phyloP scores from a whole-genome alignment of 768 basidiomycete genomes.

The Serendipita sp. region DNA sequence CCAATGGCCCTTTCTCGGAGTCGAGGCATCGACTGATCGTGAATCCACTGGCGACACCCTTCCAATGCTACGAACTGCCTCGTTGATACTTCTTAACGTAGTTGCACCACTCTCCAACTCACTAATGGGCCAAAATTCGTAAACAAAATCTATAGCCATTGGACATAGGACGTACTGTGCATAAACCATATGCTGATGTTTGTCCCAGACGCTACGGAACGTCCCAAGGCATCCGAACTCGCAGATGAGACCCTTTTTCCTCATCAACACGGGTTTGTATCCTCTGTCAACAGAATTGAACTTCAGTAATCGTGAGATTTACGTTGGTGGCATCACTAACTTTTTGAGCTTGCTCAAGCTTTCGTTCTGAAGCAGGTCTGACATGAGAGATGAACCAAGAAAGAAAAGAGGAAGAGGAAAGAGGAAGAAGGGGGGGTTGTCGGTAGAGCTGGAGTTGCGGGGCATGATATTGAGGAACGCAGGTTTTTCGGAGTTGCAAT shows the following conservation, averaged over 20 bases:
- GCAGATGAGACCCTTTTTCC: not conserved
- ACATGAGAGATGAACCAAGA: not conserved
- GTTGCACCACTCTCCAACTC: not conserved
- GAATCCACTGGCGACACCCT: not conserved
- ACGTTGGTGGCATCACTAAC: not conserved
- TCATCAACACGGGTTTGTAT: not conserved
- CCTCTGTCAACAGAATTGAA: not conserved
- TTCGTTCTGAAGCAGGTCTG: not conserved
- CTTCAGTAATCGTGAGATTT: not conserved
- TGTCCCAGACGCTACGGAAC: not conserved
- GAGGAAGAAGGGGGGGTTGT: not conserved
- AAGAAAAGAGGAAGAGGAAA: not conserved
- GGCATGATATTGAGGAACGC: conserved; percentile 3
- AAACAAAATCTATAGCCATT: not conserved
- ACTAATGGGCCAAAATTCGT: not conserved
- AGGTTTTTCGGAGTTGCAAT: not conserved
- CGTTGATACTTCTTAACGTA: not conserved
- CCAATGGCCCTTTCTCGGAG: not conserved
- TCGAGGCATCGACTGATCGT: not conserved
- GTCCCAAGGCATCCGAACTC: not conserved
- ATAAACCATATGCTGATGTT: not conserved
- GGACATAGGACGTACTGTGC: not conserved
- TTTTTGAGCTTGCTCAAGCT: conserved; percentile 1
- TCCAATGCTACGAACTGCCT: not conserved
- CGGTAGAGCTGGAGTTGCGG: not conserved